Percentiles rank a stretch among this genome's conserved stretches.
phyloP scores from a whole-genome alignment of 805 yeast genomes.

The Myxozyma melibiosi region DNA sequence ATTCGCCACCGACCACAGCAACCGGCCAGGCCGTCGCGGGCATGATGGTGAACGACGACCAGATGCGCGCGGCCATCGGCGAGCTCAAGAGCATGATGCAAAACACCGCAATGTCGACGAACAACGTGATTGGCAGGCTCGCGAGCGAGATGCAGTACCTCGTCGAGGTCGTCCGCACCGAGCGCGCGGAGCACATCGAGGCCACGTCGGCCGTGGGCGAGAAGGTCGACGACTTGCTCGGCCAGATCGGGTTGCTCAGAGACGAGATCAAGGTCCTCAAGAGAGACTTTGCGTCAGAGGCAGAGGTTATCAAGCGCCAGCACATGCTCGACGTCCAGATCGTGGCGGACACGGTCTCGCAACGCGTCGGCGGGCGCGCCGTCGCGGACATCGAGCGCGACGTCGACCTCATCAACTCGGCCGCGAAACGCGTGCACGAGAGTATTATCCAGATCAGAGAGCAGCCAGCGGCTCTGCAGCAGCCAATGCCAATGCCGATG shows the following conservation, averaged over 20 bases:
- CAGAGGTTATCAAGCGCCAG: conserved; percentile 6
- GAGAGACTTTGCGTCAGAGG: conserved; percentile 7
- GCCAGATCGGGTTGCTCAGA: conserved; percentile 12
- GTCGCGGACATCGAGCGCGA: conserved; percentile 25
- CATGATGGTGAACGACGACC: conserved; percentile 21
- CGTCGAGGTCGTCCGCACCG: conserved; percentile 14
- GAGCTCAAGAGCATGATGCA: conserved; percentile 18
- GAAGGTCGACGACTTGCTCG: conserved; percentile 16
- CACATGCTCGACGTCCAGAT: background rate
- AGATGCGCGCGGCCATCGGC: conserved; percentile 14
- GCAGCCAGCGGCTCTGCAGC: conserved; percentile 5
- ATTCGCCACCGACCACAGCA: conserved; percentile 10
- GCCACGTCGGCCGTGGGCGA: conserved; percentile 1
- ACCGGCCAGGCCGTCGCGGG: background rate
- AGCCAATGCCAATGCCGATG: background rate
- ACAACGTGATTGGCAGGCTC: conserved; percentile 12
- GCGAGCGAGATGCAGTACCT: conserved; percentile 20
- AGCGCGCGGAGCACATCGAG: conserved; percentile 11
- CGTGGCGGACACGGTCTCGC: conserved; percentile 11
- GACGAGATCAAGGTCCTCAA: conserved; percentile 13
- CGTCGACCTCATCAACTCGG: conserved; percentile 19
- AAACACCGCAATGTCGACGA: conserved; percentile 12
- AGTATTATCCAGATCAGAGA: background rate
- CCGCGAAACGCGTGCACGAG: conserved; percentile 10
- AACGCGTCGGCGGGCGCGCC: conserved; percentile 5